Evolutionary conservation across 2,329 filamentous ascomycete species (phyloP), one percentile per base, ranked within the genome.

Genomic region (Mycosphaerella arachidis): DNA sequence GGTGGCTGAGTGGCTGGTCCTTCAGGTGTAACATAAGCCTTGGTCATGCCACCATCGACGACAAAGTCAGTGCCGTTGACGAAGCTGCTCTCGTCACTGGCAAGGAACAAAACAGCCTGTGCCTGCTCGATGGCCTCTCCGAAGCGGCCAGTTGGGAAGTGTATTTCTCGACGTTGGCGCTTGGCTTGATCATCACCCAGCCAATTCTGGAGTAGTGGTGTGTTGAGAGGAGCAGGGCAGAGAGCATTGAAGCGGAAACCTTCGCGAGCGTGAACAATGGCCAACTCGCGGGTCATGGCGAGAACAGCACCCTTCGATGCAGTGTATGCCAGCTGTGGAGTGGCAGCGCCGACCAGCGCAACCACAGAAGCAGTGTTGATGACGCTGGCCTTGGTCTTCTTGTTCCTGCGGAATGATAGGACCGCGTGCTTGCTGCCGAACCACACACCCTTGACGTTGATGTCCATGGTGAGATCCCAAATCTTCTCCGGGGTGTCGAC

Each of bases 401-500:
- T 83, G 81, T 95, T 82, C 69, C 86, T 86, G 66, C 92, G 88
- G 69, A 97, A 82, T 48, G 90, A 85, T 54, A 93, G 81, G 30
- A 97, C 87, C 6, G 92, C 91, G 75, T 96, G 91, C 82, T 96
- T 97, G 83, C 86, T 88, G 62, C 92, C 92, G 75, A 86, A 97
- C 92, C 92, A 96, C n/a, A 97, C 92, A 48, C 92, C 92, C 84
- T 97, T 97, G 76, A 96, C 92, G 76, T 97, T 97, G 81, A 96
- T 95, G 74, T 86, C 87, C 63, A 96, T 91, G 4, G 92, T 97
- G 67, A 96, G 79, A 71, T 97, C 91, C 92, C 92, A 97, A 79
- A 97, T 92, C 70, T 85, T 86, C 79, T 96, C 91, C 54, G 90
- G 87, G 1, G 92, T 96, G 74, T 88, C 84, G 73, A 95, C 80